Percentiles rank a stretch among this genome's conserved stretches.
Evolutionary conservation across 148 eudicot genomes (phyloP).

Genomic region (Salicornia ramosissima): DNA sequence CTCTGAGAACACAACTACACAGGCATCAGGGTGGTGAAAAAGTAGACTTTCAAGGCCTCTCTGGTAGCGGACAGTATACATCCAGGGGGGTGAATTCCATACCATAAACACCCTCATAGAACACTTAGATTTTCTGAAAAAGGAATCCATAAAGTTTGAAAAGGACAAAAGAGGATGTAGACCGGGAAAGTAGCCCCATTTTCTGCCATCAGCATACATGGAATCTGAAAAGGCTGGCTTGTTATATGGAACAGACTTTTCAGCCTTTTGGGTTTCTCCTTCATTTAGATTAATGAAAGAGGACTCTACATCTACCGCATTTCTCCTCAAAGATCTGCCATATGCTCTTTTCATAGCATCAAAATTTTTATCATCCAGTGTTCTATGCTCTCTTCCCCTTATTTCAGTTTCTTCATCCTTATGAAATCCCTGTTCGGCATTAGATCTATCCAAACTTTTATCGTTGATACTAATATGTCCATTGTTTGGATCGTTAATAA

Average conservation of each 20-base stretch:
- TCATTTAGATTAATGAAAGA: conserved; percentile 20
- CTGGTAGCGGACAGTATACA: conserved; percentile 71
- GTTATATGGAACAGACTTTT: conserved; percentile 19
- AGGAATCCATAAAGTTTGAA: conserved; percentile 70
- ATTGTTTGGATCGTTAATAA: conserved; percentile 6
- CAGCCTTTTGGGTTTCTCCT: conserved; percentile 14
- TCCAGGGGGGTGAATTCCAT: conserved; percentile 95
- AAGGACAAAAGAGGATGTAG: conserved; percentile 61
- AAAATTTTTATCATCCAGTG: conserved; percentile 33
- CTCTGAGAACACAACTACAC: conserved; percentile 83
- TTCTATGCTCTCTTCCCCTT: conserved; percentile 36
- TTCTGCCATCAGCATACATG: conserved; percentile 58
- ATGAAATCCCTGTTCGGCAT: neutral
- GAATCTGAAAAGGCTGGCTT: conserved; percentile 35
- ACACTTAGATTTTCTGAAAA: conserved; percentile 75
- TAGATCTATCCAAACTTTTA: conserved; percentile 9
- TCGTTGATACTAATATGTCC: neutral
- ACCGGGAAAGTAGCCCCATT: conserved; percentile 89
- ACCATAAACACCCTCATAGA: conserved; percentile 79
- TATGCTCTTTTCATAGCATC: conserved; percentile 8
- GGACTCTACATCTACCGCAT: conserved; percentile 3
- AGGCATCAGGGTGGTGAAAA: conserved; percentile 61
- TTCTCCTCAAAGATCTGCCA: conserved; percentile 14
- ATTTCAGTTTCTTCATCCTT: conserved; percentile 23
- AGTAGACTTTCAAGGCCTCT: conserved; percentile 83